These are phyloP conservation scores for Cymbopogon flexuosus DNA, from an alignment of 202 grass and related monocot species.

Conservation along the genomic window DNA sequence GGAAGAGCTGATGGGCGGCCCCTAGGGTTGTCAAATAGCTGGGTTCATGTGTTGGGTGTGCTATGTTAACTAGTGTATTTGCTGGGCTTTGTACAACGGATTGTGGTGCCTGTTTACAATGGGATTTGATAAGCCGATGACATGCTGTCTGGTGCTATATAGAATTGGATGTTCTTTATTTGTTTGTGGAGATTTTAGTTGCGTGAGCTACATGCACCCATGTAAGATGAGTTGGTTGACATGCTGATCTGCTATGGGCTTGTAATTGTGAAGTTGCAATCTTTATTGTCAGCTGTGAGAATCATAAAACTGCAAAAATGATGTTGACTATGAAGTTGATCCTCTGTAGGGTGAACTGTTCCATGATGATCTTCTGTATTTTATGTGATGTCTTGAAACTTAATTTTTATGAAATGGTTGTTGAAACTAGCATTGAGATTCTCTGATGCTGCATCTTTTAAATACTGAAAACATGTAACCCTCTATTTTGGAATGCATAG, in stretches of 20 bases:
- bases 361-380: not conserved
- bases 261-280: not conserved
- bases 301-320: not conserved
- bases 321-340: not conserved
- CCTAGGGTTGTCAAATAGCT: constrained; percentile 21
- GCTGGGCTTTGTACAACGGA: not conserved
- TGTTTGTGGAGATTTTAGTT: not conserved
- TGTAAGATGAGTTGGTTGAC: not conserved
- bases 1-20: not conserved
- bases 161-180: not conserved
- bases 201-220: not conserved
- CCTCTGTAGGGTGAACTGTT: not conserved
- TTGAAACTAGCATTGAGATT: not conserved
- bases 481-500: not conserved
- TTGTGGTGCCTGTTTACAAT: not conserved
- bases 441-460: not conserved
- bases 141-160: not conserved
- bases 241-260: not conserved
- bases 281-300: not conserved
- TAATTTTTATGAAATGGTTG: not conserved
- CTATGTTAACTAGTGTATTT: not conserved
- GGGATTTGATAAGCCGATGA: not conserved
- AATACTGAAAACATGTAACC: constrained; percentile 1
- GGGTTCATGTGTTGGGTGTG: not conserved
- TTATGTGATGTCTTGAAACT: not conserved